Evolutionary conservation across 2,329 filamentous ascomycete species (phyloP), one percentile per base, ranked within the genome.

Genomic region (Leptographium procerum): DNA sequence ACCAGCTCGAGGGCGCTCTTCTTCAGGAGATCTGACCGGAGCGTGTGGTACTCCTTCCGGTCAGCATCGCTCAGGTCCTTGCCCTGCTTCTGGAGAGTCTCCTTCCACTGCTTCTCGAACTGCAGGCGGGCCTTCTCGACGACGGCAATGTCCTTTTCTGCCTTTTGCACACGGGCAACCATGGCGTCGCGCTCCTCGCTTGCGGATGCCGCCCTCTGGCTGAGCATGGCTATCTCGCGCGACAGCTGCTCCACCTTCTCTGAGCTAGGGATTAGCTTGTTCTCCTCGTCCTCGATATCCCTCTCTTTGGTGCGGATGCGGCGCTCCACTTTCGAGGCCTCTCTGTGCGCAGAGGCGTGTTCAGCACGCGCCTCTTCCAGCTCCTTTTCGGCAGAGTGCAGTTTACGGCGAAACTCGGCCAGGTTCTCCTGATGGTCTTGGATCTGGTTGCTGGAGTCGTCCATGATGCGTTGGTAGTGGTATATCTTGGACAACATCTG

Each of bases 401-500:
- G 86, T 40, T 89, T 91, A 53, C 94, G 88, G 56, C 88, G 86
- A 69, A 91, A 88, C 70, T 97, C 92, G 70, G 95, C 95, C 24
- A 99, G 78, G 65, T 97, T 91, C 68, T 96, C 90, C 67, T 97
- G 91, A 66, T 96, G 91, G 65, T 89, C 90, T 66, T 92, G 87
- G 59, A 99, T 99, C 66, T 94, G 86, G 51, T 84, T 85, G 64
- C 87, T 91, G 28, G 94, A 96, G 65, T 92, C 88, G 65, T 96
- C 89, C 77, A 99, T 96, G 33, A 91, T 83, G 59, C 86, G 87
- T 71, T 99, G 92, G 69, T 95, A 95, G 68, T 96, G 91, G 70
- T 90, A 97, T 1, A 99, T 79, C 73, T 96, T 97, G 92, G 92
- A 99, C 16, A 99, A 76, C 36, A 95, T 91, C 64, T 97, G 92